Evolutionary conservation across 495 filamentous ascomycete species (phyloP).

Genomic region (Lasiosphaeria miniovina): DNA sequence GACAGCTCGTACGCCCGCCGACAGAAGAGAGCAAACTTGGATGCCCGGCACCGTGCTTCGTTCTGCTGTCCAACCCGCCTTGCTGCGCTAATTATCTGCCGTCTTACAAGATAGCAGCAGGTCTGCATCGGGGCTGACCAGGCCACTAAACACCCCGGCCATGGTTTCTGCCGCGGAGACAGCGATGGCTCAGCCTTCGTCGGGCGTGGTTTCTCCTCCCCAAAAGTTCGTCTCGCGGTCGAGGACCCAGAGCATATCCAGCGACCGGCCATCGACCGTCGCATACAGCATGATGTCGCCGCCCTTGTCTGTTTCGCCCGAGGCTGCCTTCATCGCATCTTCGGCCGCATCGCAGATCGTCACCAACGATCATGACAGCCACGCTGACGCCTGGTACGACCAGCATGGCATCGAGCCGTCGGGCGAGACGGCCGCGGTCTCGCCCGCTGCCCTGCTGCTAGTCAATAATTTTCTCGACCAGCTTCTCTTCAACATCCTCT

Average conservation of each 20-base stretch:
- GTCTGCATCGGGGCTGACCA: conserved; percentile 14
- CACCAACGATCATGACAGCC: conserved; percentile 78
- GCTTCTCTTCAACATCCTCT: conserved; percentile 82
- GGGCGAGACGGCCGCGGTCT: conserved; percentile 68
- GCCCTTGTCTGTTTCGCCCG: conserved; percentile 65
- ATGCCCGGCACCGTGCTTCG: conserved; percentile 14
- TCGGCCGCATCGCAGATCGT: conserved; percentile 90
- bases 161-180: conserved; percentile 33
- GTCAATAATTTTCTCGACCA: conserved; percentile 95
- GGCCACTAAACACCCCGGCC: conserved; percentile 1
- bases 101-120: conserved; percentile 22
- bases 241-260: conserved; percentile 53
- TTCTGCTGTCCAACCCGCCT: conserved; percentile 13
- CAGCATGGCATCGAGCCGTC: conserved; percentile 61
- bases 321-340: conserved; percentile 84
- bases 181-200: conserved; percentile 40
- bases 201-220: conserved; percentile 35
- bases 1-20: conserved; percentile 4
- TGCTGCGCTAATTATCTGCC: conserved; percentile 15
- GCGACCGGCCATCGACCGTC: conserved; percentile 51
- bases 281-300: conserved; percentile 56
- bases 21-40: background rate
- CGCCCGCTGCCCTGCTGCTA: conserved; percentile 68
- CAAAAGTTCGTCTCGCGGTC: conserved; percentile 37
- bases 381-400: conserved; percentile 61